These are phyloP conservation scores for Magnaporthiopsis rhizophila DNA, from an alignment of 2,329 filamentous ascomycete species.

Conservation along the genomic window DNA sequence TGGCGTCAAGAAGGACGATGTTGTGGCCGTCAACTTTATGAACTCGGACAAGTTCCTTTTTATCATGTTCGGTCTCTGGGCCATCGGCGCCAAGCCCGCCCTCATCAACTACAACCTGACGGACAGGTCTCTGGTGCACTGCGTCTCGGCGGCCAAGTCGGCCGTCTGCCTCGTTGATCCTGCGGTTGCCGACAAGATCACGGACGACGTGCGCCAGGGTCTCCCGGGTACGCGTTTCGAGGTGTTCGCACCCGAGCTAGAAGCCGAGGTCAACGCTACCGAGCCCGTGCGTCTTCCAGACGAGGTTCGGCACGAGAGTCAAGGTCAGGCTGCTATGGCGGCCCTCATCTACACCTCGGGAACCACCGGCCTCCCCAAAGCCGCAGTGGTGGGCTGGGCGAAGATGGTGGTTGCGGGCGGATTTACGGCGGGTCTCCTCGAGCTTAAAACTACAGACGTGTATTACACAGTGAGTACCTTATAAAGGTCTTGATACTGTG, in stretches of 20 bases:
- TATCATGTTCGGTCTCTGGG: conserved; percentile 70
- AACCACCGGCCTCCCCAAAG: conserved; percentile 77
- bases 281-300: conserved; percentile 51
- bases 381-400: conserved; percentile 63
- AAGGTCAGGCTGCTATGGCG: conserved; percentile 51
- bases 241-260: conserved; percentile 50
- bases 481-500: neutral
- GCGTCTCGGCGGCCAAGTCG: conserved; percentile 59
- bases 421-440: conserved; percentile 48
- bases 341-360: conserved; percentile 80
- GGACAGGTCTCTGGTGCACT: conserved; percentile 65
- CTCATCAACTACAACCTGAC: conserved; percentile 84
- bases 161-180: conserved; percentile 63
- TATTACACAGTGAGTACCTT: conserved; percentile 56
- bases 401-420: conserved; percentile 49
- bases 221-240: conserved; percentile 48
- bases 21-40: conserved; percentile 74
- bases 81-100: conserved; percentile 72
- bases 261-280: conserved; percentile 43
- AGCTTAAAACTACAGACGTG: conserved; percentile 53
- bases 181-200: conserved; percentile 44
- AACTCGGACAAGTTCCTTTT: conserved; percentile 76
- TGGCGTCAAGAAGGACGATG: conserved; percentile 59
- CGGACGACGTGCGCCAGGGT: conserved; percentile 46
- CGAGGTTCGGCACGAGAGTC: conserved; percentile 41